phyloP scores from a whole-genome alignment of 73 alveolate genomes.

The Paramecium octaurelia region DNA sequence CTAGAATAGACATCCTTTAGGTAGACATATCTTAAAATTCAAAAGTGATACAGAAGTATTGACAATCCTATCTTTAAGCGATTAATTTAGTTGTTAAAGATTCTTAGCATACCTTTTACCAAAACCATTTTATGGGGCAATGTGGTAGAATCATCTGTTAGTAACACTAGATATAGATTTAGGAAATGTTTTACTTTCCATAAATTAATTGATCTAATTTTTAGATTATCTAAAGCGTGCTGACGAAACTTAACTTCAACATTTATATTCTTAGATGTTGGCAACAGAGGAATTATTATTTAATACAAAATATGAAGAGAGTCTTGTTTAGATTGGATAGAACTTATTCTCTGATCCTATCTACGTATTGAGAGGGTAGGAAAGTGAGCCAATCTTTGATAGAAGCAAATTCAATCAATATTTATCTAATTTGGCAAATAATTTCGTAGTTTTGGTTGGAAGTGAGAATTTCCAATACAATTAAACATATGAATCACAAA shows the following conservation, averaged over 20 bases:
- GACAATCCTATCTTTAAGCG: not conserved
- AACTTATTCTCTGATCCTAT: not conserved
- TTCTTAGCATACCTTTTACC: not conserved
- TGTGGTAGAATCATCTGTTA: not conserved
- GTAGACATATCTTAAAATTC: not conserved
- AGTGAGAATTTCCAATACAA: not conserved
- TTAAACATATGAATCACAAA: not conserved
- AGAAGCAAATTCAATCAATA: not conserved
- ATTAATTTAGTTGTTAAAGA: not conserved
- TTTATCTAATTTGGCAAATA: not conserved
- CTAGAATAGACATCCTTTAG: not conserved
- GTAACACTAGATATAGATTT: not conserved
- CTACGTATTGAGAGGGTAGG: not conserved
- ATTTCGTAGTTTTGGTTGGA: not conserved
- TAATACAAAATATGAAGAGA: conserved; percentile 4
- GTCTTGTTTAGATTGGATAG: not conserved
- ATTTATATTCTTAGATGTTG: conserved; percentile 11
- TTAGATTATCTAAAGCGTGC: not conserved
- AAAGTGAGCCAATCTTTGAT: conserved; percentile 21
- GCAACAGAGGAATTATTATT: conserved; percentile 27
- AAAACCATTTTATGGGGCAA: not conserved
- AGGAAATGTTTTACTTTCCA: not conserved
- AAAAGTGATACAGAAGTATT: not conserved
- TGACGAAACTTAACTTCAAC: not conserved
- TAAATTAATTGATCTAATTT: not conserved